Evolutionary conservation across 257 asterid species (phyloP).

Genomic region (Solanum rostratum): DNA sequence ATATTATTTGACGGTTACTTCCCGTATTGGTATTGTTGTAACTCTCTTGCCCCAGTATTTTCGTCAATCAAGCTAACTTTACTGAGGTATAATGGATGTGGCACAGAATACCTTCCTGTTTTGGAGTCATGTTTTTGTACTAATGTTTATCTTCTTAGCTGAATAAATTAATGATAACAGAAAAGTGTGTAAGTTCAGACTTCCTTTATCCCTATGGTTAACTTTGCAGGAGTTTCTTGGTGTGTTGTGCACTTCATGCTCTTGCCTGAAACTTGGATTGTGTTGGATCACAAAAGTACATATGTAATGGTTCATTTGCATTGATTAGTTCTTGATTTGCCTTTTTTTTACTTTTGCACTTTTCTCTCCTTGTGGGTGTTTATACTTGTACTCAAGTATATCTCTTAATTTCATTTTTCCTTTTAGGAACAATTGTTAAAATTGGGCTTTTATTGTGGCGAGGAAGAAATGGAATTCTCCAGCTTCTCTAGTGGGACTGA

Average conservation of each 20-base stretch:
- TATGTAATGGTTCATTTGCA: not conserved
- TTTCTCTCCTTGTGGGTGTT: not conserved
- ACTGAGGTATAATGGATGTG: not conserved
- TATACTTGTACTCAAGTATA: not conserved
- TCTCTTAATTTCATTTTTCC: not conserved
- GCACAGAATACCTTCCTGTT: not conserved
- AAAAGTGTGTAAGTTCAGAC: not conserved
- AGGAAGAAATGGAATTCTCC: conserved; percentile 83
- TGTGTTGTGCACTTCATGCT: not conserved
- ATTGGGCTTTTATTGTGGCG: conserved; percentile 89
- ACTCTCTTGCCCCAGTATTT: not conserved
- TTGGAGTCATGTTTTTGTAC: not conserved
- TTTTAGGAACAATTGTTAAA: conserved; percentile 65
- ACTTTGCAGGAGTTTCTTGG: not conserved
- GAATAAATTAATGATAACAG: not conserved
- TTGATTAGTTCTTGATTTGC: not conserved
- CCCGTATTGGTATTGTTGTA: not conserved
- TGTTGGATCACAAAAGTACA: not conserved
- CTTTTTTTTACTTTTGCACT: not conserved
- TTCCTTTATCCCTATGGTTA: not conserved
- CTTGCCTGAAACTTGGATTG: not conserved
- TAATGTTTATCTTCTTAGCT: not conserved
- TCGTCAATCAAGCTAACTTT: not conserved
- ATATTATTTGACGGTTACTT: not conserved
- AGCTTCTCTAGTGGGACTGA: conserved; percentile 73